phyloP scores from a whole-genome alignment of 78 protist genomes.

The Dictyostelium capitatum region DNA sequence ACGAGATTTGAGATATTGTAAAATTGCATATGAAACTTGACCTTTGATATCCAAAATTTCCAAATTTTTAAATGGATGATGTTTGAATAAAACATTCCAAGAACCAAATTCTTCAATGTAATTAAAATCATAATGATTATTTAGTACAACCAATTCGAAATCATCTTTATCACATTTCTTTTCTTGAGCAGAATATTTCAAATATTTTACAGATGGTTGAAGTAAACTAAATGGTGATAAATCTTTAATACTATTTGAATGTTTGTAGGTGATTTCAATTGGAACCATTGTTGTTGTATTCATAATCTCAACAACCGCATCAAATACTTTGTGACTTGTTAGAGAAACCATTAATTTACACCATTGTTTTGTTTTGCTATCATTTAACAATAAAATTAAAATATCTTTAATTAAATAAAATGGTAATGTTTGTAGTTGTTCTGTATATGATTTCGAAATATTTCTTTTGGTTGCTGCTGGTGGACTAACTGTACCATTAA shows the following conservation, averaged over 20 bases:
- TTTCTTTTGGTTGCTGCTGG: too few species aligned
- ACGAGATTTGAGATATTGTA: neutral
- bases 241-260: neutral
- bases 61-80: neutral
- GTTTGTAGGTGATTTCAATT: neutral
- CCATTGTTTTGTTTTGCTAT: neutral
- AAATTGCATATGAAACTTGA: neutral
- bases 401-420: constrained; percentile 16
- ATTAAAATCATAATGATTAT: neutral
- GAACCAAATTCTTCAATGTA: neutral
- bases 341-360: neutral
- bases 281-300: neutral
- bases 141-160: neutral
- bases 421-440: neutral
- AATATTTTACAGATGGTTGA: neutral
- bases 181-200: neutral
- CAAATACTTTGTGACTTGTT: neutral
- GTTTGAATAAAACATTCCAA: neutral
- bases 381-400: neutral
- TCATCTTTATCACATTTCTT: neutral
- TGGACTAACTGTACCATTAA: too few species aligned
- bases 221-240: neutral
- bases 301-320: neutral
- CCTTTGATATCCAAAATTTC: constrained; percentile 1
- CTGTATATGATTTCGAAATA: neutral